phyloP scores from a whole-genome alignment of 1,139 yeast species.

The Pneumocystis jirovecii region DNA sequence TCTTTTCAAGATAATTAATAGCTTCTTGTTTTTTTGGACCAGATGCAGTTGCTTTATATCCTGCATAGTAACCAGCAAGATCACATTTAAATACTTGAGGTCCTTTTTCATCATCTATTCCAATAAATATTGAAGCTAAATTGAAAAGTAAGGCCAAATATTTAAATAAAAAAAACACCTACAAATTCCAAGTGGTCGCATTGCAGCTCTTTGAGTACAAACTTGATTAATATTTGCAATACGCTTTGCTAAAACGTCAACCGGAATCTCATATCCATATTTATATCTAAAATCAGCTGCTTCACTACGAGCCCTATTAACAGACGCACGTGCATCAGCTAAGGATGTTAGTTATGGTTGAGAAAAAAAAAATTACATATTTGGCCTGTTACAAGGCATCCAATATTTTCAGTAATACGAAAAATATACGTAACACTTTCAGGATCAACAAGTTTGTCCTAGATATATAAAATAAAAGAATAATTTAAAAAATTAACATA shows the following conservation, averaged over 20 bases:
- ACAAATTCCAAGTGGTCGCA: conserved; percentile 57
- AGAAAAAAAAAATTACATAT: background rate
- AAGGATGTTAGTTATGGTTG: background rate
- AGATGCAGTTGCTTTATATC: conserved; percentile 83
- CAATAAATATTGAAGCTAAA: conserved; percentile 50
- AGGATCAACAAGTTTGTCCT: conserved; percentile 12
- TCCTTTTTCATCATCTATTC: conserved; percentile 77
- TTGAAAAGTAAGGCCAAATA: background rate
- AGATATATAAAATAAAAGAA: background rate
- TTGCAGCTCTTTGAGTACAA: conserved; percentile 96
- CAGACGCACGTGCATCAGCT: conserved; percentile 89
- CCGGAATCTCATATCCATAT: conserved; percentile 95
- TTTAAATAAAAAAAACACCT: background rate
- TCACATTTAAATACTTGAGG: conserved; percentile 89
- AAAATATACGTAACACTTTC: conserved; percentile 9
- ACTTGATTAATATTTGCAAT: conserved; percentile 91
- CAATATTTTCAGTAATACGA: conserved; percentile 33
- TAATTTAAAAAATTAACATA: conserved; percentile 9
- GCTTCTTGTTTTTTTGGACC: conserved; percentile 98
- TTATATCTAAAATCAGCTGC: conserved; percentile 90
- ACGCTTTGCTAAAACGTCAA: conserved; percentile 81
- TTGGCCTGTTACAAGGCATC: conserved; percentile 82
- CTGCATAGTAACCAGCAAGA: conserved; percentile 92
- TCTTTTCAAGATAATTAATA: conserved; percentile 78
- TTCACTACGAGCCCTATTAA: conserved; percentile 77